Evolutionary conservation across 1,139 yeast species (phyloP).

Genomic region (Saccharomyces hybrid): DNA sequence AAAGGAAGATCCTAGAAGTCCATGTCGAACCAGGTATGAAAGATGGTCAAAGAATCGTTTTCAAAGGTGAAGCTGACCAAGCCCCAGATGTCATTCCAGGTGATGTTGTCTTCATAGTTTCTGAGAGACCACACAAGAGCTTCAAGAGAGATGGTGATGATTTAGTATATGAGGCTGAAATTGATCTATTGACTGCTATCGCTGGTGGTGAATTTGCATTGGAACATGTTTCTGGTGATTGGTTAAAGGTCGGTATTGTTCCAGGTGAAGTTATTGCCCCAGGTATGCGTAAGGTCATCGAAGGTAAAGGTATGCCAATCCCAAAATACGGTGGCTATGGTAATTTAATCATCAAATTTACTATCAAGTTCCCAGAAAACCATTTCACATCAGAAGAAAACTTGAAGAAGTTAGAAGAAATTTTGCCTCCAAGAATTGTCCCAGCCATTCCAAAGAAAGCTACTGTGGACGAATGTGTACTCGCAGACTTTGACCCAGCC

Average conservation of each 20-base stretch:
- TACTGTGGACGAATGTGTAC: conserved; percentile 76
- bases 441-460: conserved; percentile 53
- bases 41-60: conserved; percentile 85
- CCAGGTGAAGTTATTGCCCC: conserved; percentile 96
- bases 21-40: conserved; percentile 97
- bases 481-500: conserved; percentile 54
- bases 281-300: conserved; percentile 71
- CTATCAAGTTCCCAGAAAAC: conserved; percentile 61
- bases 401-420: conserved; percentile 53
- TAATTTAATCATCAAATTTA: conserved; percentile 63
- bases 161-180: conserved; percentile 74
- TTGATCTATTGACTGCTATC: conserved; percentile 87
- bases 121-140: conserved; percentile 51
- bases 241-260: conserved; percentile 68
- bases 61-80: conserved; percentile 96
- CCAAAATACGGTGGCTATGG: conserved; percentile 71
- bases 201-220: conserved; percentile 92
- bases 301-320: conserved; percentile 94
- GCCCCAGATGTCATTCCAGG: conserved; percentile 95
- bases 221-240: conserved; percentile 84
- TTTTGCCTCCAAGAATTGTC: conserved; percentile 59
- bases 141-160: conserved; percentile 60
- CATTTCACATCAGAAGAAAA: conserved; percentile 61
- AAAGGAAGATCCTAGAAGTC: conserved; percentile 90
- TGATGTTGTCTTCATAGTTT: conserved; percentile 86